Evolutionary conservation across 2,329 filamentous ascomycete species (phyloP).

Genomic region (Xylaria multiplex): DNA sequence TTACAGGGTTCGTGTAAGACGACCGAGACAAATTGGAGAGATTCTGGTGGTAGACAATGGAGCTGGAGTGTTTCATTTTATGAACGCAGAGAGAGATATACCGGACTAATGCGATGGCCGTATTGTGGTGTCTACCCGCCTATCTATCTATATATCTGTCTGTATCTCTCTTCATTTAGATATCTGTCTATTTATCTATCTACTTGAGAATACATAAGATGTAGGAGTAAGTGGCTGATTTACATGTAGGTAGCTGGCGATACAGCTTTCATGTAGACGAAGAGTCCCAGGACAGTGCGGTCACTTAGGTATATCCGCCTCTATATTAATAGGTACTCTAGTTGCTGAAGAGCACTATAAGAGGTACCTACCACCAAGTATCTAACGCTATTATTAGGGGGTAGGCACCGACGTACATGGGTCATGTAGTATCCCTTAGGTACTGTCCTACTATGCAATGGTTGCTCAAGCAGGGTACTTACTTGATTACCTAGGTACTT

Average conservation of each 20-base stretch:
- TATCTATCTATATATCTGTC: too few relatives aligned
- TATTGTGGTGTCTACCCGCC: background rate
- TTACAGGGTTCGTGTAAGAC: conserved; percentile 15
- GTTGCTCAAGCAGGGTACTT: background rate
- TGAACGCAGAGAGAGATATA: background rate
- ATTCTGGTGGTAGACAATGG: background rate
- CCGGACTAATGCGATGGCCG: background rate
- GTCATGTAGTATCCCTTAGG: background rate
- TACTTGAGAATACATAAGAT: too few relatives aligned
- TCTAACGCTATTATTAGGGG: too few relatives aligned
- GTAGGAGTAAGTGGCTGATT: too few relatives aligned
- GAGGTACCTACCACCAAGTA: background rate
- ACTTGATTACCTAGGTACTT: conserved; percentile 12
- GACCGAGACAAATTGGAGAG: background rate
- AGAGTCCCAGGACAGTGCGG: too few relatives aligned
- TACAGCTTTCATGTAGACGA: background rate
- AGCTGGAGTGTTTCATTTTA: background rate
- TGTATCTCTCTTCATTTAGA: too few relatives aligned
- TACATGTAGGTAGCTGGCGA: background rate
- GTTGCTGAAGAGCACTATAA: background rate
- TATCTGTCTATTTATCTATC: background rate
- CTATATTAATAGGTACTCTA: too few relatives aligned
- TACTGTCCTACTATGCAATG: too few relatives aligned
- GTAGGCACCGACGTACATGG: background rate
- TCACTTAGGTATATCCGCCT: too few relatives aligned